These are phyloP conservation scores for Flaveria bidentis DNA, from an alignment of 129 eudicot species.

Conservation along the genomic window DNA sequence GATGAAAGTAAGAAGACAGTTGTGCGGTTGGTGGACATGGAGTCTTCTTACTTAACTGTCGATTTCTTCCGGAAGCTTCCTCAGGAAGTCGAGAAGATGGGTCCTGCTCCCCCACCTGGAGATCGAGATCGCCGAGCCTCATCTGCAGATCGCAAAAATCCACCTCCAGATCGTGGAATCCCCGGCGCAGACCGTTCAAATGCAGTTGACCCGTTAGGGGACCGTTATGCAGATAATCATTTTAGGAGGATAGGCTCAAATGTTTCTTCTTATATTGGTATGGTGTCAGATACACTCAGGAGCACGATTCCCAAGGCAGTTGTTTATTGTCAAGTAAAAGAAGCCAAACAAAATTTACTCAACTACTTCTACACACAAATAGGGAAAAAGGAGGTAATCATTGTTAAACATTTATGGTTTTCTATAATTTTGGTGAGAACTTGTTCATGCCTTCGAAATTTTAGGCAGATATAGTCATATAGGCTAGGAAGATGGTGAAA, in stretches of 20 bases:
- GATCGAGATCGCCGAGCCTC: constrained; percentile 44
- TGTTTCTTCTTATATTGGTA: constrained; percentile 56
- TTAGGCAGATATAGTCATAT: background rate
- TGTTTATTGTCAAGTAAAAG: constrained; percentile 65
- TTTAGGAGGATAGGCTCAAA: constrained; percentile 61
- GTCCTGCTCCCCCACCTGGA: constrained; percentile 36
- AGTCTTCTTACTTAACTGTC: constrained; percentile 56
- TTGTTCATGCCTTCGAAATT: background rate
- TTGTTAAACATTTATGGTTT: background rate
- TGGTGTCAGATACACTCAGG: constrained; percentile 58
- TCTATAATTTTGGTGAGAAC: background rate
- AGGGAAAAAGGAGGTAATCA: constrained; percentile 62
- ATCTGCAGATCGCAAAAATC: constrained; percentile 42
- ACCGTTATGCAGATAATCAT: constrained; percentile 54
- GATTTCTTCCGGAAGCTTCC: constrained; percentile 71
- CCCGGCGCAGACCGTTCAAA: constrained; percentile 35
- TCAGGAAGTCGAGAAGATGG: constrained; percentile 52
- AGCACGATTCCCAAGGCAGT: constrained; percentile 64
- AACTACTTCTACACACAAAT: constrained; percentile 58
- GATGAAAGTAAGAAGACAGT: constrained; percentile 69
- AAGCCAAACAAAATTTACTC: constrained; percentile 59
- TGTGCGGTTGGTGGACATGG: constrained; percentile 66
- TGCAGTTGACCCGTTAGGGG: constrained; percentile 44
- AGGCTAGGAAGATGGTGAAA: background rate
- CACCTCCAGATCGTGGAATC: constrained; percentile 35